Evolutionary conservation across 345 rosid species (phyloP).

Genomic region (Acer campestre): DNA sequence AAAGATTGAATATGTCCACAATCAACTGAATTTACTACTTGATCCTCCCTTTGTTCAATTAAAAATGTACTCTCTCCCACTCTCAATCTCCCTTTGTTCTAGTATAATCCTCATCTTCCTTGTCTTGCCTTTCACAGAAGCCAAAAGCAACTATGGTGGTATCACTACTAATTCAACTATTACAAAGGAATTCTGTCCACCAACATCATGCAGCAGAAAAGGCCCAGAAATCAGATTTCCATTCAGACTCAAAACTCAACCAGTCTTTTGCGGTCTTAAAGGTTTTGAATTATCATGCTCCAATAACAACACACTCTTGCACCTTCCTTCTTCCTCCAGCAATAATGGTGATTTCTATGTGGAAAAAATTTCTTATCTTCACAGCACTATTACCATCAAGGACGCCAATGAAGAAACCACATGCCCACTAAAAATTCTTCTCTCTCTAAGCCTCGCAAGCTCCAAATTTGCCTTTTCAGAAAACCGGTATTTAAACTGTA

Average conservation of each 20-base stretch:
- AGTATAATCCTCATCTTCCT: background rate
- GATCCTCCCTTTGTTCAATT: no score
- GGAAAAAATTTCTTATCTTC: background rate
- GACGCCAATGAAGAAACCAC: background rate
- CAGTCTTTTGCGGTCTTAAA: background rate
- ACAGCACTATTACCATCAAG: background rate
- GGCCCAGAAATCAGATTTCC: slow-evolving; percentile 1
- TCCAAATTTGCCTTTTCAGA: background rate
- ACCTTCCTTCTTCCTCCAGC: no score
- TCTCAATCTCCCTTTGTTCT: no score
- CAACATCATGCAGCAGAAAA: background rate
- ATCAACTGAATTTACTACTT: no score
- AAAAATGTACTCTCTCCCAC: no score
- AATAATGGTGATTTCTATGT: no score
- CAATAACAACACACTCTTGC: background rate
- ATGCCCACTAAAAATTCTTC: background rate
- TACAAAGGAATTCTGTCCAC: background rate
- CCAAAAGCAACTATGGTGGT: background rate
- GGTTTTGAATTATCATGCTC: slow-evolving; percentile 4
- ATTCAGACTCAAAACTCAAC: background rate
- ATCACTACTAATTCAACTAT: background rate
- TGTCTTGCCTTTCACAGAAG: background rate
- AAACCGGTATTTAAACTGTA: background rate
- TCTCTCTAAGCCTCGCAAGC: background rate
- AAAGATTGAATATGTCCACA: no score